A percentile compares a stretch with the other conserved stretches of the same genome.
Evolutionary conservation across 108 stramenopile species (phyloP).

Genomic region (Aurantiochytrium sp.): DNA sequence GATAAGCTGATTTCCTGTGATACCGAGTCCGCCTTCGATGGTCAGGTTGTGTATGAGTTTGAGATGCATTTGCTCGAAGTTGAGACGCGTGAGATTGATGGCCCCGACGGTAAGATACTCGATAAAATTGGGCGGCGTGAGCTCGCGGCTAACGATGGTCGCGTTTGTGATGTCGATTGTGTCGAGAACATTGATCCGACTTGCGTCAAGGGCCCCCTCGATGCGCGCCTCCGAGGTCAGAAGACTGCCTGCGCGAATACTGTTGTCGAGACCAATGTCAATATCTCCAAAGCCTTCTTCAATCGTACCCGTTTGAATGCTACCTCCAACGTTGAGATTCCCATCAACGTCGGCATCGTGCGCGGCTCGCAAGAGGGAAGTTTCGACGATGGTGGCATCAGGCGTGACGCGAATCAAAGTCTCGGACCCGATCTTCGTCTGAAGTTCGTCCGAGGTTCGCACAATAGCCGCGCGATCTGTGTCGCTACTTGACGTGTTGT

Average conservation of each 20-base stretch:
- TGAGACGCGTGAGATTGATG: not conserved
- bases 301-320: not conserved
- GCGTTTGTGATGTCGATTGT: not conserved
- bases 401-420: not conserved
- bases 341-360: not conserved
- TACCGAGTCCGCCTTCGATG: conserved; percentile 3
- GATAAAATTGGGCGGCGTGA: not conserved
- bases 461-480: not conserved
- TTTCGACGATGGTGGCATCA: not conserved
- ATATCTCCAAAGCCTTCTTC: not conserved
- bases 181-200: not conserved
- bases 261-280: not conserved
- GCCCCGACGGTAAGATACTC: not conserved
- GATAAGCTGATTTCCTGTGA: not conserved
- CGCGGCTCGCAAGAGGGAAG: not conserved
- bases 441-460: not conserved
- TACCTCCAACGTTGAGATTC: not conserved
- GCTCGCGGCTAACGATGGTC: not conserved
- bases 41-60: not conserved
- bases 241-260: not conserved
- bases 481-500: not conserved
- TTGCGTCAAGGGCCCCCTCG: not conserved
- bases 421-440: not conserved
- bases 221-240: not conserved
- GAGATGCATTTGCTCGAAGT: conserved; percentile 1